Evolutionary conservation across 345 rosid genomes (phyloP), one percentile per base, ranked within the genome.

Genomic region (Erysimum cheiranthoides): DNA sequence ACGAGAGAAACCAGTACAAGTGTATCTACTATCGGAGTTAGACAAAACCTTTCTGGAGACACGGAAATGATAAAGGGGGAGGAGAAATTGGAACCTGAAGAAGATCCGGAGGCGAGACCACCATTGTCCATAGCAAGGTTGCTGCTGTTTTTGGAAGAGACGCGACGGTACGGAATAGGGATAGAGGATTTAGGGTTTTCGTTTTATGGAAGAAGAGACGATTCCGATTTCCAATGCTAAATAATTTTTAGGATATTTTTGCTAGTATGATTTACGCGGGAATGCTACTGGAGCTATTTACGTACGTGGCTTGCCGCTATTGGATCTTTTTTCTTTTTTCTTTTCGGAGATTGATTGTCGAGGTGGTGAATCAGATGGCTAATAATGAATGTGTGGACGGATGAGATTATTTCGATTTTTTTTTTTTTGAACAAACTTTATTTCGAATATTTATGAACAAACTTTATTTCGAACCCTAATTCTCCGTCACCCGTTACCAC

Each of bases 241-340:
- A 35, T 2, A 3, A 31, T 69, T 35, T 68, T 7, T 40, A 27
- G 60, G 71, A 51, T 67, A 21, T 56, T 30, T 21, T 21, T 21
- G 25, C 25, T 21, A 21, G 25, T 21, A 8, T 70, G 34, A 71
- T 71, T 61, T 61, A 27, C 60, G 75, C 62, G 70, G 76, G 70
- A 62, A 60, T 30, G 50, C 31, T 60, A 30, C 27, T 43, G 38
- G 30, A 27, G n/a, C 4, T 14, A 14, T 0, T 8, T n/a, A 36
- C 68, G 9, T 51, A 72, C 61, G 76, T 72, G 76, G 42, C 61
- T 4, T 13, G n/a, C n/a, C 16, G 10, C 16, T 27, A 61, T 10
- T 49, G 75, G 75, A 10, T 14, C 0, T 25, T 6, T 6, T 21
- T 21, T n/a, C n/a, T 59, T 1, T 10, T 16, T 14, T 28, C 10